Conservation (phyloP, 2,329 filamentous ascomycete genomes). For the Fusarium newnesense region DNA sequence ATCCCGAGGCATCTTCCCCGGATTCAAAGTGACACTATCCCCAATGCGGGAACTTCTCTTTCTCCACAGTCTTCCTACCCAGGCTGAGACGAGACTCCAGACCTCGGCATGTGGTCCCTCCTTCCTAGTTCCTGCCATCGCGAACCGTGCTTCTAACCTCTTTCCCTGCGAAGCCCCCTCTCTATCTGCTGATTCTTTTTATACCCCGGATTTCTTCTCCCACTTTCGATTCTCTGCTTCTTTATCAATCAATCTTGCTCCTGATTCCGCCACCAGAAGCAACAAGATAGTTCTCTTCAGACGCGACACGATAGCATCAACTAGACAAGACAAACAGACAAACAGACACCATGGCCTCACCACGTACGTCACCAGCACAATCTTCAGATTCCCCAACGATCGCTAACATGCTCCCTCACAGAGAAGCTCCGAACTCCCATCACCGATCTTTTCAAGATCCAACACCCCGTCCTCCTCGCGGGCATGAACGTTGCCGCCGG, state of each 20-base stretch:
- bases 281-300: constrained; percentile 25
- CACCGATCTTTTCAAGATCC: constrained; percentile 97
- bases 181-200: constrained; percentile 38
- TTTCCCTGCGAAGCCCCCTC: constrained; percentile 22
- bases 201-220: constrained; percentile 27
- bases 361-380: constrained; percentile 71
- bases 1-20: constrained; percentile 45
- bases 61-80: constrained; percentile 21
- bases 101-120: constrained; percentile 41
- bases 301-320: constrained; percentile 18
- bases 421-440: constrained; percentile 82
- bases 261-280: neutral
- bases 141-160: constrained; percentile 14
- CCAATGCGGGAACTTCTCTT: constrained; percentile 5
- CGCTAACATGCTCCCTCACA: constrained; percentile 34
- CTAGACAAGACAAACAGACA: constrained; percentile 5
- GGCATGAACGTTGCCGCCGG: constrained; percentile 99
- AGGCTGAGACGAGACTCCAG: constrained; percentile 27
- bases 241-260: constrained; percentile 3
- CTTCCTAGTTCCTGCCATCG: constrained; percentile 1
- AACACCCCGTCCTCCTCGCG: constrained; percentile 93
- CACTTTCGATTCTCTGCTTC: neutral
- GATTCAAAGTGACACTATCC: constrained; percentile 35
- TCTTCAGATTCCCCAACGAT: neutral
- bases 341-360: constrained; percentile 74